Percentiles rank a stretch among this genome's conserved stretches.
These are phyloP conservation scores for Selaginella moellendorffii DNA, from an alignment of 75 land plant species.

Conservation along the genomic window DNA sequence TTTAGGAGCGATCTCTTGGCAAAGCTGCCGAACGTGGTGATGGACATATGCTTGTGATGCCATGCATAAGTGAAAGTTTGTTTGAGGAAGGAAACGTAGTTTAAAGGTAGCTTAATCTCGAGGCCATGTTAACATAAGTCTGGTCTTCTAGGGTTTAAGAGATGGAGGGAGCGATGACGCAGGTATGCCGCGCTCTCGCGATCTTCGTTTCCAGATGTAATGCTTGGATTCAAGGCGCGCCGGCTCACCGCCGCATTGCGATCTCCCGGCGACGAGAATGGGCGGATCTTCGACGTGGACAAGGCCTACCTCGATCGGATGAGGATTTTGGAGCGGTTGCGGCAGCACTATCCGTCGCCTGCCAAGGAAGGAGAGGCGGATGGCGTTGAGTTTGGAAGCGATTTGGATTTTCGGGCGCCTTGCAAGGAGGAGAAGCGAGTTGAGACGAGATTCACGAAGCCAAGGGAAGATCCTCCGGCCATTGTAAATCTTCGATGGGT, in stretches of 20 bases:
- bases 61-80: too few species aligned
- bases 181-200: background rate
- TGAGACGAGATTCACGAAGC: background rate
- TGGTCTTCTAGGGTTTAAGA: too few species aligned
- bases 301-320: conserved; percentile 63
- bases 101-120: too few species aligned
- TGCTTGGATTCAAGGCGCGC: conserved; percentile 26
- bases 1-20: too few species aligned
- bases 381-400: conserved; percentile 53
- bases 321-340: conserved; percentile 31
- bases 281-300: conserved; percentile 36
- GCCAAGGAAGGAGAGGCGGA: background rate
- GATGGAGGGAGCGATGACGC: background rate
- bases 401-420: conserved; percentile 44
- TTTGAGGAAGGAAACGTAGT: too few species aligned
- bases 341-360: background rate
- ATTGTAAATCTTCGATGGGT: conserved; percentile 45
- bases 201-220: background rate
- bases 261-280: conserved; percentile 16
- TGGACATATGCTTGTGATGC: too few species aligned
- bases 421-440: background rate
- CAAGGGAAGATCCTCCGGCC: background rate
- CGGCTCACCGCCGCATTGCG: conserved; percentile 57
- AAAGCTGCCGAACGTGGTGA: too few species aligned
- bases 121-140: too few species aligned